phyloP scores from a whole-genome alignment of 179 eudicot species.

The Camellia oleifera region DNA sequence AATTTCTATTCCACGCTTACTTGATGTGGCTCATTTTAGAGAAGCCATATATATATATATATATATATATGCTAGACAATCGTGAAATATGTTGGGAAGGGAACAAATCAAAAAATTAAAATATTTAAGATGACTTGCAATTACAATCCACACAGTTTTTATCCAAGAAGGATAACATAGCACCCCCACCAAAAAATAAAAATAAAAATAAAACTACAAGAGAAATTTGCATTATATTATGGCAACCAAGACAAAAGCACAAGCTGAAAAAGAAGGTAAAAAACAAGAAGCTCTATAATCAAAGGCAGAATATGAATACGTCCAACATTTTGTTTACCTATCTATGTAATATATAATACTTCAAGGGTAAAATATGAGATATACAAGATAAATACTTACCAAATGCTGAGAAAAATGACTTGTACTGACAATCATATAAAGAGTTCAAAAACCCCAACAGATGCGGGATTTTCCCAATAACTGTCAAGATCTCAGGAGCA shows the following conservation, averaged over 20 bases:
- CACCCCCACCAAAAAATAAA: background rate
- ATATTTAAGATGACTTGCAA: background rate
- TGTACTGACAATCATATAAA: slow-evolving; percentile 86
- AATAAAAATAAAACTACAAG: background rate
- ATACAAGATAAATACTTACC: slow-evolving; percentile 44
- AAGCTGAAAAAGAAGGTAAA: background rate
- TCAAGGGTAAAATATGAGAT: background rate
- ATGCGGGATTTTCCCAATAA: slow-evolving; percentile 79
- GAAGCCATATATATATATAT: too few species aligned
- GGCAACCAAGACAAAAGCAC: background rate
- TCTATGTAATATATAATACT: background rate
- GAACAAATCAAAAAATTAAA: background rate
- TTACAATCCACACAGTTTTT: background rate
- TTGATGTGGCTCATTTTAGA: background rate
- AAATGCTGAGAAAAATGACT: slow-evolving; percentile 89
- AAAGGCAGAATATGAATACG: background rate
- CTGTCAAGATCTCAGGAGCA: slow-evolving; percentile 98
- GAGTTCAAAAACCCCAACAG: slow-evolving; percentile 87
- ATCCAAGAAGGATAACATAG: background rate
- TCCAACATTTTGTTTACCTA: background rate
- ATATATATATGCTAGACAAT: too few species aligned
- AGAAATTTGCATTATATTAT: background rate
- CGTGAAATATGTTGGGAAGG: too few species aligned
- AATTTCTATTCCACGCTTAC: background rate
- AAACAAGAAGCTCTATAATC: background rate